Evolutionary conservation across 2,329 filamentous ascomycete species (phyloP), one percentile per base, ranked within the genome.

Genomic region (Cadophora malorum): DNA sequence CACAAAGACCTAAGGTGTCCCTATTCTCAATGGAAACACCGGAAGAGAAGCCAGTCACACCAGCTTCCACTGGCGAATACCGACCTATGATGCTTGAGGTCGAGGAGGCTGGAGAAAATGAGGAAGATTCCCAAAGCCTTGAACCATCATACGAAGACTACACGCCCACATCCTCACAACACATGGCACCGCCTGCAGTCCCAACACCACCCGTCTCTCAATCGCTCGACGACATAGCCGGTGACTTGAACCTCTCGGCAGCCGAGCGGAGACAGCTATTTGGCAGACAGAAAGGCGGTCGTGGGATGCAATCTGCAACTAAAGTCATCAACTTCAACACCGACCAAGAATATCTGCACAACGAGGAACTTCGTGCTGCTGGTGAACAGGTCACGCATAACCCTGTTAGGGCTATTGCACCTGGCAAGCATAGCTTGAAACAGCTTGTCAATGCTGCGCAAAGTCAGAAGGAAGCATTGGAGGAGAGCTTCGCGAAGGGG

Each of bases 401-500:
- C 75, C 92, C 94, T 8, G 90, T 97, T 66, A 90, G 93, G 63
- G 83, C 90, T 2, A 91, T 97, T 77, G 90, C 92, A 28, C 91
- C 94, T 3, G 92, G 93, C 68, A 97, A 97, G 82, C 94, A 97
- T 80, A 96, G 87, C 75, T 83, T 98, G 78, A 90, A 90, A 76
- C 94, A 97, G 81, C 84, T 98, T 74, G 91, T 98, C 72, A 93
- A 89, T 79, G 91, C 91, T 69, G 94, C 92, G 31, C 88, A 88
- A 73, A 92, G 85, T 70, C 94, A 98, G 80, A 89, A 90, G 77
- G 93, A 97, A 12, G 94, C 93, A 2, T 81, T 97, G 72, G 94
- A 97, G 80, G 95, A 98, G 76, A 94, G 92, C 78, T 97, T 97
- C 82, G 93, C 93, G 23, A 84, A 90, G 73, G 92, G 93, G 6